Evolutionary conservation across 106 monocot genomes (phyloP), one percentile per base, ranked within the genome.

Genomic region (Narthecium ossifragum): DNA sequence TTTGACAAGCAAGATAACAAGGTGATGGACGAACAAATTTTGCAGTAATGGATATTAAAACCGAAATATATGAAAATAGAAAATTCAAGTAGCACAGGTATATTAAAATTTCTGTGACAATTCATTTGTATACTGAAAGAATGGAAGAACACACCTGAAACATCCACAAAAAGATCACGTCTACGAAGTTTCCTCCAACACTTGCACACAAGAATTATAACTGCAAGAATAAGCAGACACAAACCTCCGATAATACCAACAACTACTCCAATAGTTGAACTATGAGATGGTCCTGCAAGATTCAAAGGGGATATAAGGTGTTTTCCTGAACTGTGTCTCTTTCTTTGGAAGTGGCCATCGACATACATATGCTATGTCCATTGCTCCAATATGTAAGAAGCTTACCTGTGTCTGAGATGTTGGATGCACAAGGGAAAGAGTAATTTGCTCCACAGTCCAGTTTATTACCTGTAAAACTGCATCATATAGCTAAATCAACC

Each of bases 391-490:
- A 43, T 17, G 30, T 40, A 32, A 61, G 31, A 32, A 41, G 22
- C 74, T 66, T 71, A 84, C 92, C 81, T 49, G 40, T 23, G 51
- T 58, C 65, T 47, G 75, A 41, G 51, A 73, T 27, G 49, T 21
- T 76, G 8, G 88, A 81, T 47, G 37, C 74, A 73, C 94, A 94
- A 46, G 59, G 46, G 10, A 70, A 53, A 34, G 64, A 26, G 37
- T 65, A 73, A 27, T 68, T 73, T 59, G 50, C 28, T 7, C 83
- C 83, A 60, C 94, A 94, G 66, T 70, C 85, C 12, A 94, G 69
- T 60, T 71, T 72, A 63, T 85, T 94, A 51, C 83, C 94, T 20
- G 85, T 77, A 73, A 90, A 94, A 80, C 93, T 94, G 79, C 27
- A 54, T 21, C 26, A 34, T 23, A 40, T 49, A 49, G 23, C 9